Evolutionary conservation across 2,329 filamentous ascomycete species (phyloP), one percentile per base, ranked within the genome.

Genomic region (Macrophomina tecta): DNA sequence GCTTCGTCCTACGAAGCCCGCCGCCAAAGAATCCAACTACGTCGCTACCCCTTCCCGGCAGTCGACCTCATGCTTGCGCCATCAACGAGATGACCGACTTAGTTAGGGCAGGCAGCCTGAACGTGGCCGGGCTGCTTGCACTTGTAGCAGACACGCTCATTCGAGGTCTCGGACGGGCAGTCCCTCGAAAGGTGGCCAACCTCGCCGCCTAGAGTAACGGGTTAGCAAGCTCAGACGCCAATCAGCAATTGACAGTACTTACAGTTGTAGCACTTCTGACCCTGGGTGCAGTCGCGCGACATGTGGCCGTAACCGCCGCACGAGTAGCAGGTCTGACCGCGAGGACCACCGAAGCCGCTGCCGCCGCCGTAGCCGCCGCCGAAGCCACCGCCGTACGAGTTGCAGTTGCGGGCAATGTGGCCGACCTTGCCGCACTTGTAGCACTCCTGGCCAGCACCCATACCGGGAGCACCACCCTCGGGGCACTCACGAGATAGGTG

Each of bases 241-340:
- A 9, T 2, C 1, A 28, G 38, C 12, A 1, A 18, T n/a, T 2
- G 9, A 28, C 48, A 60, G 46, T 61, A 78, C 86, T 78, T 78
- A 89, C 95, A 98, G 89, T 97, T 97, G 90, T 98, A 99, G 90
- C 95, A 99, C 87, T 98, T 98, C 86, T 96, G 94, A 76, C 95
- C 95, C 82, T 98, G 96, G 75, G 94, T 96, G 84, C 95, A 99
- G 83, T 98, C 95, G 86, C 94, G 91, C 78, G 92, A 94, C 91
- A 97, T 94, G 86, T 99, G 95, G 77, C 94, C 94, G 79, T 93
- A 94, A 72, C 95, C 95, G 74, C 95, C 95, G 84, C 95, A 98
- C 52, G 93, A 97, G 87, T 97, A 99, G 90, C 95, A 98, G 74
- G 93, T 97, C 65, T 76, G 78, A 76, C 88, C 86, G 68, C 82